Evolutionary conservation across 2,329 filamentous ascomycete species (phyloP).

Genomic region (Phoma sp.): DNA sequence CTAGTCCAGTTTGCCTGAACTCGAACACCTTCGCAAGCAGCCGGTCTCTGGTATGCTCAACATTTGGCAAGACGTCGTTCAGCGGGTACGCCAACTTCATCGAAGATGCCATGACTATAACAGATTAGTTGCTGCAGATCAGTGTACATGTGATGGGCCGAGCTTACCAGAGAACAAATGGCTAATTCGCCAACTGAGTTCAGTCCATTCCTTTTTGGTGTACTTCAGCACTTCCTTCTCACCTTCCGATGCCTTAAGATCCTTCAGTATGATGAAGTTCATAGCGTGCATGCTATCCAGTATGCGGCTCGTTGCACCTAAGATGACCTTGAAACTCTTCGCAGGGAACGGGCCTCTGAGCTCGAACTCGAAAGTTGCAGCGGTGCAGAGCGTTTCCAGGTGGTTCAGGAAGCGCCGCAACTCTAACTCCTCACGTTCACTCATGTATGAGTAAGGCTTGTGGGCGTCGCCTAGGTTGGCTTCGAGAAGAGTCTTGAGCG

Average conservation of each 20-base stretch:
- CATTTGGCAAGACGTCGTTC: constrained; percentile 85
- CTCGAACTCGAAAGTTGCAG: constrained; percentile 87
- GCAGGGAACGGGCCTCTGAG: constrained; percentile 86
- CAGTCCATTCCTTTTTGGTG: constrained; percentile 78
- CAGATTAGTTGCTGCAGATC: constrained; percentile 17
- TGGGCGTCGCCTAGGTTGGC: constrained; percentile 33
- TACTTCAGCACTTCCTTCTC: constrained; percentile 82
- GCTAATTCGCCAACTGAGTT: constrained; percentile 87
- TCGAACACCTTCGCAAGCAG: constrained; percentile 87
- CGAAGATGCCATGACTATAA: constrained; percentile 80
- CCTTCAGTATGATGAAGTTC: constrained; percentile 88
- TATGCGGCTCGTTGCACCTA: constrained; percentile 81
- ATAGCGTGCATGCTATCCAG: constrained; percentile 96
- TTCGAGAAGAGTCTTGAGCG: constrained; percentile 72
- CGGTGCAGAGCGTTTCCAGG: constrained; percentile 74
- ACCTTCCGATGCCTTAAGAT: constrained; percentile 75
- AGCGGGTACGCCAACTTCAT: constrained; percentile 95
- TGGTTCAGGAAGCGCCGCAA: constrained; percentile 80
- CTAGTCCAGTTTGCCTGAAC: constrained; percentile 75
- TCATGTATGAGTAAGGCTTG: constrained; percentile 72
- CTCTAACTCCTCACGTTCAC: constrained; percentile 84
- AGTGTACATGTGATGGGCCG: neutral
- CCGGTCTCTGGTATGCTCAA: constrained; percentile 80
- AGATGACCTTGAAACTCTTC: constrained; percentile 73
- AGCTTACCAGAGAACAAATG: constrained; percentile 73